Conservation (phyloP, 2,329 filamentous ascomycete genomes). For the Drechslerella coelobrocha region DNA sequence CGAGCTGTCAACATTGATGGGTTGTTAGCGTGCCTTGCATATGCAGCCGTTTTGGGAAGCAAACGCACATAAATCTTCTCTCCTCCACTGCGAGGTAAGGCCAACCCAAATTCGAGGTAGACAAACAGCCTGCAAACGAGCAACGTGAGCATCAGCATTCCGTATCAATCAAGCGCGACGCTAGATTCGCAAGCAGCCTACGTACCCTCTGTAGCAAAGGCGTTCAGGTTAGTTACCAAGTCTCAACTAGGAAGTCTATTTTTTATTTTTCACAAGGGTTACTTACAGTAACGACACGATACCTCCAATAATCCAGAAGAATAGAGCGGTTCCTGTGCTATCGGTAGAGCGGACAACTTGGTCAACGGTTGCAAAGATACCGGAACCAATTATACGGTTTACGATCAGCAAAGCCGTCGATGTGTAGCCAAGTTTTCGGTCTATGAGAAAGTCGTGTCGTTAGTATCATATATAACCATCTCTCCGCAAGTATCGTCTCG, state of each 20-base stretch:
- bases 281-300: conserved; percentile 47
- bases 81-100: conserved; percentile 68
- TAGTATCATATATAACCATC: conserved; percentile 8
- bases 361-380: conserved; percentile 66
- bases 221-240: conserved; percentile 11
- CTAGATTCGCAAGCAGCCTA: too few relatives aligned
- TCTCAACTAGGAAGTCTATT: neutral
- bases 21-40: conserved; percentile 18
- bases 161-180: neutral
- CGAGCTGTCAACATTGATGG: conserved; percentile 62
- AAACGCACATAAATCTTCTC: conserved; percentile 64
- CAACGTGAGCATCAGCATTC: conserved; percentile 15
- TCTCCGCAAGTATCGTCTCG: neutral
- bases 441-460: conserved; percentile 44
- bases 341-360: conserved; percentile 66
- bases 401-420: conserved; percentile 65
- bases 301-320: conserved; percentile 62
- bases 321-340: conserved; percentile 64
- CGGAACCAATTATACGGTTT: conserved; percentile 68
- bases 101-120: conserved; percentile 69
- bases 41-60: conserved; percentile 4
- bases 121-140: conserved; percentile 63
- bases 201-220: conserved; percentile 33
- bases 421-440: conserved; percentile 63
- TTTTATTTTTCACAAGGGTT: neutral